phyloP scores from a whole-genome alignment of 2,329 filamentous ascomycete species.

The Pseudocercospora musae region DNA sequence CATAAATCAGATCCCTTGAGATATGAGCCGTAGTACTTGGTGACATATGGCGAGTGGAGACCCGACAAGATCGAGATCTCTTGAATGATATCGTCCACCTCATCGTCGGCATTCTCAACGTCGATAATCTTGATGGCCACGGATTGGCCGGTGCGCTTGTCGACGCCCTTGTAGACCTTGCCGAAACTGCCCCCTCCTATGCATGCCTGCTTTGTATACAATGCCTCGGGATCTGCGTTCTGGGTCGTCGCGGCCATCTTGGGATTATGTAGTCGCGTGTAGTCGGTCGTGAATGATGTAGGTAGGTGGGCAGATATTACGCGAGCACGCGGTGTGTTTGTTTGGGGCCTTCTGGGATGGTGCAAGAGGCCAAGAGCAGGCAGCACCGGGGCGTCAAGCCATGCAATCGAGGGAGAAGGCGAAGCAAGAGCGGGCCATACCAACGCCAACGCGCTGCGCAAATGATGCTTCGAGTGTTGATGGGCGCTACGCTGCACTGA shows the following conservation, averaged over 20 bases:
- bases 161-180: conserved; percentile 97
- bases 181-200: conserved; percentile 95
- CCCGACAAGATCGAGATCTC: conserved; percentile 97
- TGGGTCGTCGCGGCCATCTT: conserved; percentile 16
- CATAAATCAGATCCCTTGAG: conserved; percentile 93
- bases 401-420: neutral
- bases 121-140: conserved; percentile 99
- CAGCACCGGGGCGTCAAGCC: neutral
- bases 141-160: conserved; percentile 86
- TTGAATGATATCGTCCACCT: conserved; percentile 98
- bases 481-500: neutral
- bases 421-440: neutral
- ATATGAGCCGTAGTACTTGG: conserved; percentile 96
- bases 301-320: neutral
- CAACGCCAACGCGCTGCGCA: neutral
- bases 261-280: neutral
- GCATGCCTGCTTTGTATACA: conserved; percentile 76
- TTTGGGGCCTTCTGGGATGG: neutral
- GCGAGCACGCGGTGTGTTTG: neutral
- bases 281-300: neutral
- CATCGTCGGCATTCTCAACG: conserved; percentile 97
- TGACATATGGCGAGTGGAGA: conserved; percentile 92
- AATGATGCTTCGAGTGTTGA: too few species aligned
- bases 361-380: neutral
- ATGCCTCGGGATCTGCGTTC: conserved; percentile 73